Evolutionary conservation across 768 basidiomycete genomes (phyloP), one percentile per base, ranked within the genome.

Genomic region (Dendrothele bispora): DNA sequence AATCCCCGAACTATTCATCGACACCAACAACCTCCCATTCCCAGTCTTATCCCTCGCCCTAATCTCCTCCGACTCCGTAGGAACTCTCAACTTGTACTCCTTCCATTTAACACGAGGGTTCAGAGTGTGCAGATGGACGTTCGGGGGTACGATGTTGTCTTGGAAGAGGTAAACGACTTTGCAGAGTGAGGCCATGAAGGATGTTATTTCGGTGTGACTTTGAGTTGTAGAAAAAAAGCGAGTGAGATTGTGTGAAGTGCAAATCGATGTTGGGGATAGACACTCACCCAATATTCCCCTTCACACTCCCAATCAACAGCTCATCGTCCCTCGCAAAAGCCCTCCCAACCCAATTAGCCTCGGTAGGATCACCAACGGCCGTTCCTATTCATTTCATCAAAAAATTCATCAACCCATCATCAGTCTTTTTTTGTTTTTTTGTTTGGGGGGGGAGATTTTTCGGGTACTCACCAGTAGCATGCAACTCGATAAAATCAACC

Each of bases 401-500:
- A 21, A 17, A n/a, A 26, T n/a, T n/a, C n/a, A 29, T 35, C 17
- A 18, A n/a, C n/a, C n/a, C n/a, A n/a, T n/a, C n/a, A n/a, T n/a
- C n/a, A n/a, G n/a, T n/a, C n/a, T n/a, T n/a, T n/a, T n/a, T n/a
- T n/a, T n/a, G n/a, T n/a, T n/a, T n/a, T n/a, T n/a, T n/a, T n/a
- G n/a, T n/a, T n/a, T n/a, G n/a, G n/a, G n/a, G n/a, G 34, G 17
- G 7, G n/a, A n/a, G n/a, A n/a, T 15, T 40, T 36, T n/a, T 14
- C 25, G 2, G 22, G 8, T 34, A 48, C 55, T 32, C 42, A 59
- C 73, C 76, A 8, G 78, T 78, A 15, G 75, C 75, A 48, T 80
- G 78, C 14, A 74, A 51, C 53, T 79, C 78, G 0, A 79, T 62
- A 50, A 64, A 79, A 46, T 77, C 75, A 4, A 73, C 71, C 24